Evolutionary conservation across 257 asterid species (phyloP), one percentile per base, ranked within the genome.

Genomic region (Paraleonurus japonicus): DNA sequence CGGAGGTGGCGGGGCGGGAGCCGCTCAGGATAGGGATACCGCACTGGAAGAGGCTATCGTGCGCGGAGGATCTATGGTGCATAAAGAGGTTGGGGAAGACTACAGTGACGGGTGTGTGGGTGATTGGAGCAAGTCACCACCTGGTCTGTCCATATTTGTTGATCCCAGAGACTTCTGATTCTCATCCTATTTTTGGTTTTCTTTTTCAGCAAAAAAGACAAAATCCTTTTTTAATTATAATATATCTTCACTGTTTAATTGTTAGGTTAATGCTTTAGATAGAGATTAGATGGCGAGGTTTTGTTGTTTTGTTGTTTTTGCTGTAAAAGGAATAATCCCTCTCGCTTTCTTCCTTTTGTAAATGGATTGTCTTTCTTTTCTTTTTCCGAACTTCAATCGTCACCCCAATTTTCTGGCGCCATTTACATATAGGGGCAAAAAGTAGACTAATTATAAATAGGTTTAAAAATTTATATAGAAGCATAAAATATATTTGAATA

Each of bases 41-140:
- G 0, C 90, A 85, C 74, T 90, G 97, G 97, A 87, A 88, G 57
- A 81, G 82, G 7, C 82, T 90, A 58, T 90, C 97, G 23, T 88
- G 97, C 87, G 84, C 80, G 20, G 94, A 86, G 81, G 97, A 88
- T 32, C 67, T 90, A 7, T 90, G 97, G 97, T 90, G 97, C 79
- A 82, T 90, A 4, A 88, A 88, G 78, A 73, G 89, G 59, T 30
- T 86, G 4, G 91, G 78, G 95, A 86, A 45, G 85, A 77, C 71
- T 84, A 80, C 61, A 84, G 89, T 75, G 95, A 90, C 79, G 87
- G 83, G 67, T 47, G 84, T 13, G 82, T 81, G 11, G 95, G 90
- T 65, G 95, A 90, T 75, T 90, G 95, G 97, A 86, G 88, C 0
- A 88, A 88, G 77, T 88, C 94, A 32, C 86, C 79, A 17, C 87